Evolutionary conservation across 441 rosid species (phyloP).

Genomic region (Flueggea neowawraea): DNA sequence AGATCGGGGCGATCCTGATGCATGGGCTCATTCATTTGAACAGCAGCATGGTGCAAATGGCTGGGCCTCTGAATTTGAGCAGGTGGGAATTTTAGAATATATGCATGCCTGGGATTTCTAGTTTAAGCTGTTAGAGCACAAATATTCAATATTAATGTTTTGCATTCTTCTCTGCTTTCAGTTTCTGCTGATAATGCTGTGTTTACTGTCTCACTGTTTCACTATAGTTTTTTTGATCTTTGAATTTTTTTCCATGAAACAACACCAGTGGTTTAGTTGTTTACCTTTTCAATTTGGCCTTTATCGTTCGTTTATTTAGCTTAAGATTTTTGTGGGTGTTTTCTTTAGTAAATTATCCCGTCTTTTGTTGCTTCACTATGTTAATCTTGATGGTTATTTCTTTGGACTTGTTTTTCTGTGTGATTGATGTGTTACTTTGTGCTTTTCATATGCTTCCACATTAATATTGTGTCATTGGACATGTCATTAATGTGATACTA

Average conservation of each 20-base stretch:
- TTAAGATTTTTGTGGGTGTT: no score
- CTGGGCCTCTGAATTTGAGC: constrained; percentile 96
- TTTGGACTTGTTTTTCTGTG: not conserved
- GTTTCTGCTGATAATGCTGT: no score
- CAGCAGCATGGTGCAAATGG: constrained; percentile 86
- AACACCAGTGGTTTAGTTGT: no score
- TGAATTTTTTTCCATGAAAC: no score
- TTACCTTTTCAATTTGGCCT: no score
- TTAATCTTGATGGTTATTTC: not conserved
- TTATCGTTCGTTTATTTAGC: no score
- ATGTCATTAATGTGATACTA: not conserved
- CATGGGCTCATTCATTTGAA: constrained; percentile 91
- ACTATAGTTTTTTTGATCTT: no score
- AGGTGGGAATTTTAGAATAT: constrained; percentile 39
- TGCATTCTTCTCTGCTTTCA: no score
- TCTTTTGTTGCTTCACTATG: not conserved
- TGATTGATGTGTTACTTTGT: not conserved
- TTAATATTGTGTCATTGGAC: not conserved
- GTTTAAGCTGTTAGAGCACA: no score
- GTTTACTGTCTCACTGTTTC: no score
- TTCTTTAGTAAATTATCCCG: not conserved
- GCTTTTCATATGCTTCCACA: not conserved
- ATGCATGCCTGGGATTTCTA: not conserved
- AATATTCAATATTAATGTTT: no score
- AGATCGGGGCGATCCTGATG: constrained; percentile 55